Evolutionary conservation across 441 rosid genomes (phyloP), one percentile per base, ranked within the genome.

Genomic region (Hypseocharis bilobata): DNA sequence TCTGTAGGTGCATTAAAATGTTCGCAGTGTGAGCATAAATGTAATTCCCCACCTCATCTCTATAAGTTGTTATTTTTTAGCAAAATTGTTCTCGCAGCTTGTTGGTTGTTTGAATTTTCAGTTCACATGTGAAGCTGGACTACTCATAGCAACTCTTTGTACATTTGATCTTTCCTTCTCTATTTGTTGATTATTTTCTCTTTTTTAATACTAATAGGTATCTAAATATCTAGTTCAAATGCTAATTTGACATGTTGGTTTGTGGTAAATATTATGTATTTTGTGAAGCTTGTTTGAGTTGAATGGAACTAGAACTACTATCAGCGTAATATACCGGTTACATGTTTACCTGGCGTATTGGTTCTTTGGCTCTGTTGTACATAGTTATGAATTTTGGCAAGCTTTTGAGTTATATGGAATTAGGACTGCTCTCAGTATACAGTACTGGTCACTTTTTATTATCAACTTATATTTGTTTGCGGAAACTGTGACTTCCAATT

Each of bases 11-110:
- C 82, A 59, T 73, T 82, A 66, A 87, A 87, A 81, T 93, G 98
- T 73, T 81, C 80, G 19, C 97, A 87, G 78, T 90, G 98, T 59
- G 96, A 87, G 75, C 88, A 85, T 76, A 93, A 88, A 81, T 93
- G 98, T 93, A 86, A 81, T 69, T 52, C 54, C 66, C 65, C 38
- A 38, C 70, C 69, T 64, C 63, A 20, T 62, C 11, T 60, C 34
- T 76, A 26, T 36, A 25, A 17, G 19, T 56, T 25, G 6, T 13
- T 56, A 19, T 3, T 26, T 23, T 56, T 25, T 56, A 6, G 6
- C 19, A 17, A 6, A 4, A 17, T 17, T 19, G 3, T 34, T 34
- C 40, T 34, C n/a, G n/a, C n/a, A n/a, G n/a, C n/a, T n/a, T n/a
- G n/a, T n/a, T n/a, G 56, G 20, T 51, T 51, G 40, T 20, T 13